Evolutionary conservation across 805 yeast genomes (phyloP), one percentile per base, ranked within the genome.

Genomic region (Tetrapisispora nanseiensis): DNA sequence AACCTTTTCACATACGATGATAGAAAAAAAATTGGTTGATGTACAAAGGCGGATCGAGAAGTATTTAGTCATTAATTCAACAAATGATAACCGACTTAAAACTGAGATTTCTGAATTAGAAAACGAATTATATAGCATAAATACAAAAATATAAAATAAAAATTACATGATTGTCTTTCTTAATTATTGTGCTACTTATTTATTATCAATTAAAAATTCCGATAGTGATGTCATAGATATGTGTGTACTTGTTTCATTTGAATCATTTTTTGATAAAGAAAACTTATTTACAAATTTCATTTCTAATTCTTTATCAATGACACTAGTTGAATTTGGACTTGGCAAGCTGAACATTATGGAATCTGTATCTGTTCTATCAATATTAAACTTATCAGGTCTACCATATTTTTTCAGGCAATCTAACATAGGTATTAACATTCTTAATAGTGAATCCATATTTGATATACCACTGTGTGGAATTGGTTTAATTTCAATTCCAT

Each of bases 341-440:
- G 92, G 92, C 45, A 82, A 67, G 0, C 82, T 89, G 63, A 81
- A 83, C 43, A 81, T 66, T 52, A 82, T 57, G 1, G 85, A 78
- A 2, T 68, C 57, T 11, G 63, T 60, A 49, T 79, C 74, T 2
- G 56, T 55, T 57, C 78, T 76, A 42, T 72, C 70, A 24, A 80
- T 71, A 39, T 66, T 65, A 54, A 82, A 74, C 45, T 68, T 76
- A 22, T 65, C 62, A 4, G 92, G 90, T 46, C 90, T 69, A n/a
- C 92, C 92, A 56, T 82, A 83, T 39, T 81, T 61, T 51, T 71
- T 72, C 57, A 79, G 76, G 5, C 79, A 66, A 56, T 82, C 85
- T 61, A 78, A 71, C 40, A 81, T 66, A 37, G 86, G 89, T 33
- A 83, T 69, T 43, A 78, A 66, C 50, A 75, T 67, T 47, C 87